Conservation (phyloP, 2,329 filamentous ascomycete species). For the Venturia oleaginea region DNA sequence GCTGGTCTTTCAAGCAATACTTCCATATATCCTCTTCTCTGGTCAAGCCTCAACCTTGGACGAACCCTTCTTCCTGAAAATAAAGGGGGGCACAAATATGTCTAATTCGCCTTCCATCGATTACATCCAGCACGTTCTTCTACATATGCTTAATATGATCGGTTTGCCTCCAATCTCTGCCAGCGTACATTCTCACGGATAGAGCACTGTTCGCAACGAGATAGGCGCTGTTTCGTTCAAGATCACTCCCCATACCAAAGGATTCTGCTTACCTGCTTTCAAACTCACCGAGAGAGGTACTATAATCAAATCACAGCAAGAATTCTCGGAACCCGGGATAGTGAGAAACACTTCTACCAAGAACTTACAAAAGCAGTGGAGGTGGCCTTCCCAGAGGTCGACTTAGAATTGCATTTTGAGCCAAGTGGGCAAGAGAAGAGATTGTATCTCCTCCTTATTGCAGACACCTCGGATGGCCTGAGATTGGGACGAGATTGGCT, state of each 20-base stretch:
- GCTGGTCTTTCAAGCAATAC: slow-evolving; percentile 49
- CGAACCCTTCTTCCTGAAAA: slow-evolving; percentile 28
- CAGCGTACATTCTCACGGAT: slow-evolving; percentile 41
- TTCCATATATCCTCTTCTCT: slow-evolving; percentile 47
- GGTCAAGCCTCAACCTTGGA: not conserved
- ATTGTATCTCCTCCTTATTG: slow-evolving; percentile 47
- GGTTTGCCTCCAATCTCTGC: slow-evolving; percentile 40
- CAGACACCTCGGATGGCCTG: slow-evolving; percentile 39
- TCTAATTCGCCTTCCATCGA: slow-evolving; percentile 47
- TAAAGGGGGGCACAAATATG: slow-evolving; percentile 52
- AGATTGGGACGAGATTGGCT: slow-evolving; percentile 44
- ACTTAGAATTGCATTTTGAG: slow-evolving; percentile 27
- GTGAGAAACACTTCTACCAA: slow-evolving; percentile 24
- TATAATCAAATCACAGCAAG: slow-evolving; percentile 25
- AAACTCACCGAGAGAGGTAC: slow-evolving; percentile 23
- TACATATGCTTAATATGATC: slow-evolving; percentile 43
- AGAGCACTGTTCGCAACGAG: slow-evolving; percentile 37
- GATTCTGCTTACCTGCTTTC: slow-evolving; percentile 27
- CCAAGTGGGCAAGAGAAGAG: slow-evolving; percentile 35
- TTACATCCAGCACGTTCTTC: slow-evolving; percentile 46
- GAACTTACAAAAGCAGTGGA: not conserved
- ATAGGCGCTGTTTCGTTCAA: slow-evolving; percentile 43
- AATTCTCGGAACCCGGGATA: slow-evolving; percentile 28
- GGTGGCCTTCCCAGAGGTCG: not conserved
- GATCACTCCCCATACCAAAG: slow-evolving; percentile 32